Conservation (phyloP, 1,284 basidiomycete species). For the Leucoagaricus sp. region DNA sequence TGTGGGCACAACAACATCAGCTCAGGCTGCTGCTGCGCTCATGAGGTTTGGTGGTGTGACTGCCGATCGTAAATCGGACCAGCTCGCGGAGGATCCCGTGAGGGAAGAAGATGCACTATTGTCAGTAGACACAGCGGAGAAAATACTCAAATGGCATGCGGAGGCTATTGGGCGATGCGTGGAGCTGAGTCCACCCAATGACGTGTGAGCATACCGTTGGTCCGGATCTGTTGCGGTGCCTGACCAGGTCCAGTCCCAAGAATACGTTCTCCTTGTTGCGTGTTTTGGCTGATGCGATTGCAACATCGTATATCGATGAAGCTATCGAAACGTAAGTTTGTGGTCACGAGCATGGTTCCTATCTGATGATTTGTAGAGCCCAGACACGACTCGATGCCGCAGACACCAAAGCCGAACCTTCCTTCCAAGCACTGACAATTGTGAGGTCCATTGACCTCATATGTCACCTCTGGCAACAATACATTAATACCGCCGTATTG, state of each 20-base stretch:
- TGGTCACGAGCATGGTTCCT: not conserved
- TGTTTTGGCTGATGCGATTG: conserved; percentile 88
- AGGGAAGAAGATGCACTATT: conserved; percentile 83
- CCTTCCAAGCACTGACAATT: conserved; percentile 67
- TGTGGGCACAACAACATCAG: conserved; percentile 64
- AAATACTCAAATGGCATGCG: conserved; percentile 94
- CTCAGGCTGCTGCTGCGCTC: conserved; percentile 78
- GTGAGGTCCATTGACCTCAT: conserved; percentile 85
- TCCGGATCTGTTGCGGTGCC: conserved; percentile 3
- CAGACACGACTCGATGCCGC: conserved; percentile 70
- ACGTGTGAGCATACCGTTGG: conserved; percentile 65
- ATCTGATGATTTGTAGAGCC: conserved; percentile 47
- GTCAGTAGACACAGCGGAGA: conserved; percentile 77
- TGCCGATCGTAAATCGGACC: conserved; percentile 54
- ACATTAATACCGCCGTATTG: conserved; percentile 88
- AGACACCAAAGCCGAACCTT: conserved; percentile 82
- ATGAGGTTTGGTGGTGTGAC: conserved; percentile 83
- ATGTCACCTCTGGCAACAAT: conserved; percentile 96
- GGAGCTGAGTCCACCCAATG: conserved; percentile 77
- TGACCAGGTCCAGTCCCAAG: conserved; percentile 67
- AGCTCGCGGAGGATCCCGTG: conserved; percentile 63
- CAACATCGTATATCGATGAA: conserved; percentile 85
- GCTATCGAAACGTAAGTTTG: conserved; percentile 85
- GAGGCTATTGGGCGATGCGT: conserved; percentile 92
- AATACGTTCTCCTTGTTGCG: conserved; percentile 86